Percentiles rank a stretch among this genome's conserved stretches.
Conservation (phyloP, 1,139 yeast genomes). For the Protomyces inouyei region DNA sequence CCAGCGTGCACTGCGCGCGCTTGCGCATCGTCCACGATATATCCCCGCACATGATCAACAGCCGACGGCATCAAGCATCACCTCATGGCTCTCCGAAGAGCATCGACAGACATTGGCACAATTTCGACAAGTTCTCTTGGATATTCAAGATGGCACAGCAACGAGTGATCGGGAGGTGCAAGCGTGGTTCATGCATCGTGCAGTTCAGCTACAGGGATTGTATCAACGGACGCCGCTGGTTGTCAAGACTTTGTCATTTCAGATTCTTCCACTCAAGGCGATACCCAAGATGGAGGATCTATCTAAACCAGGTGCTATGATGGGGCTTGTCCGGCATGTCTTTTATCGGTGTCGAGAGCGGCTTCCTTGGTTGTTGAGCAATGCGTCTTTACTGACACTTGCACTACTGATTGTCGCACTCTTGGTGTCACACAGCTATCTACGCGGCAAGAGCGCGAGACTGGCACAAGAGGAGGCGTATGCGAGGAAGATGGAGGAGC, state of each 20-base stretch:
- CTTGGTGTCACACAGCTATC: constrained; percentile 1
- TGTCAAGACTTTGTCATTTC: constrained; percentile 12
- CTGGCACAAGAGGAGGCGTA: not conserved
- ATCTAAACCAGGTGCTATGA: constrained; percentile 20
- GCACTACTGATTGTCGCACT: constrained; percentile 12
- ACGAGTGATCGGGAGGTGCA: constrained; percentile 14
- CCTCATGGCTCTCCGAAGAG: constrained; percentile 3
- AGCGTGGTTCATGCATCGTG: constrained; percentile 1
- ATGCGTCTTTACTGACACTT: constrained; percentile 12
- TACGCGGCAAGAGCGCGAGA: not conserved
- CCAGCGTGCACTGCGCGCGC: not conserved
- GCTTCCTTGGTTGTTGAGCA: constrained; percentile 12
- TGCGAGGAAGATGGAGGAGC: not conserved
- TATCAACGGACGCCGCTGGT: constrained; percentile 11
- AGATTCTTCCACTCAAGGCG: constrained; percentile 13
- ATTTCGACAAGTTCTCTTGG: constrained; percentile 15
- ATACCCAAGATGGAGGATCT: constrained; percentile 17
- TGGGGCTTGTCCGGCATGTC: constrained; percentile 9
- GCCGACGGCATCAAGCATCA: not conserved
- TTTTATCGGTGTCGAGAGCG: constrained; percentile 5
- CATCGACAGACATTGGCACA: constrained; percentile 6
- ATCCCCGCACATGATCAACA: constrained; percentile 6
- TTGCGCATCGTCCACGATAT: not conserved
- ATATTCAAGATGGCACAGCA: constrained; percentile 16
- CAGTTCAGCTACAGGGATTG: constrained; percentile 8